Evolutionary conservation across 495 filamentous ascomycete genomes (phyloP).

Genomic region (Hypoxylon trugodes): DNA sequence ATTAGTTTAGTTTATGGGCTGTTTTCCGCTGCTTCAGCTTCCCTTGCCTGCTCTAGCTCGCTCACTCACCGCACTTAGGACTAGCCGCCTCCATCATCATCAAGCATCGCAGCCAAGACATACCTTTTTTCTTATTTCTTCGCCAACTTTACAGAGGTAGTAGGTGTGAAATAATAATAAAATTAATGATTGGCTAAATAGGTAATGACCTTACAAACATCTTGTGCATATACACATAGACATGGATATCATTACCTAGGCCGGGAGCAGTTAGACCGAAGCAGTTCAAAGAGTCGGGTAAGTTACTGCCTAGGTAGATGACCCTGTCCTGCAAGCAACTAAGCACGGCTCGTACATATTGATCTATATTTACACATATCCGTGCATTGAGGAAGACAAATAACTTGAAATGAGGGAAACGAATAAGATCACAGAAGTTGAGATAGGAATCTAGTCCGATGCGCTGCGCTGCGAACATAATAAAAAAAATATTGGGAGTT

Average conservation of each 20-base stretch:
- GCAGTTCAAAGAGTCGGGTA: conserved; percentile 23
- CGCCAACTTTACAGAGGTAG: no score
- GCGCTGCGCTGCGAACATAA: not conserved
- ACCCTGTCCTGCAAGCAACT: not conserved
- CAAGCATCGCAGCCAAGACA: no score
- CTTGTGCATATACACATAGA: not conserved
- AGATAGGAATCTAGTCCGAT: no score
- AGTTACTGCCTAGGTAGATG: conserved; percentile 12
- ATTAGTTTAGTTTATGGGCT: no score
- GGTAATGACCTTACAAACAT: conserved; percentile 1
- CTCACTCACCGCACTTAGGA: no score
- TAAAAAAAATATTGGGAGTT: conserved; percentile 7
- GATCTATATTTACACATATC: not conserved
- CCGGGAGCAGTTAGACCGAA: conserved; percentile 27
- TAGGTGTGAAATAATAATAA: no score
- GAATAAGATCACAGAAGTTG: not conserved
- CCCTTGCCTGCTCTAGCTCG: no score
- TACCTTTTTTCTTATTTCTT: no score
- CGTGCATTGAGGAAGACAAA: not conserved
- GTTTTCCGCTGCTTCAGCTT: no score
- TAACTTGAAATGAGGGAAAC: not conserved
- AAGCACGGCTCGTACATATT: not conserved
- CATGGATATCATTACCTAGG: conserved; percentile 2
- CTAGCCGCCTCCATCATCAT: no score
- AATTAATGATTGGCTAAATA: conserved; percentile 35